Conservation (phyloP, 768 basidiomycete species). For the Phaffia australis region DNA sequence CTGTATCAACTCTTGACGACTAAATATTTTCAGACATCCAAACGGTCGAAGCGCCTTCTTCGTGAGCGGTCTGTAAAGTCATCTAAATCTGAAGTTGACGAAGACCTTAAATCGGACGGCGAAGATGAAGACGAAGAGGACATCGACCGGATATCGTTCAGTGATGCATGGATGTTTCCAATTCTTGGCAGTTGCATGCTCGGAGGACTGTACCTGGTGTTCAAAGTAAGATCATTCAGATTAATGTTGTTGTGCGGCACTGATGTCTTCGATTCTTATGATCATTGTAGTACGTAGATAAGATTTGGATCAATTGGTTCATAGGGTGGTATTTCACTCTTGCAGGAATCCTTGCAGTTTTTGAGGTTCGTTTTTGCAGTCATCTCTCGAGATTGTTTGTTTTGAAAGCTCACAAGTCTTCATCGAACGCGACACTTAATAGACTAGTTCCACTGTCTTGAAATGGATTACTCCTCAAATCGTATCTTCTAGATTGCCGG, state of each 20-base stretch:
- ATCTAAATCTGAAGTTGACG: constrained; percentile 4
- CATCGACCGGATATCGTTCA: constrained; percentile 43
- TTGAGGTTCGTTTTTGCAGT: constrained; percentile 6
- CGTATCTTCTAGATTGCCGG: constrained; percentile 2
- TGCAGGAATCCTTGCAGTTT: constrained; percentile 25
- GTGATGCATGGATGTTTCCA: constrained; percentile 37
- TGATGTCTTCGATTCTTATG: constrained; percentile 45
- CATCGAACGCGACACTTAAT: neutral
- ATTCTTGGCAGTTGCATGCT: constrained; percentile 29
- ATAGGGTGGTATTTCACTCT: constrained; percentile 27
- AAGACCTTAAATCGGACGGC: constrained; percentile 25
- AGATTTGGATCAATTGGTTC: constrained; percentile 16
- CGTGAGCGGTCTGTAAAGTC: neutral
- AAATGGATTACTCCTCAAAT: constrained; percentile 3
- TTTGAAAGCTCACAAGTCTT: neutral
- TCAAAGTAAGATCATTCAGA: constrained; percentile 30
- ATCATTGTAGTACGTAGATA: constrained; percentile 12
- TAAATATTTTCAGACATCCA: neutral
- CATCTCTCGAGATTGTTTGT: neutral
- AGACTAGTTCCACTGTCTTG: constrained; percentile 11
- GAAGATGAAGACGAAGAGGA: constrained; percentile 44
- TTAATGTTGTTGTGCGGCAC: constrained; percentile 57
- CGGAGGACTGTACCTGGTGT: constrained; percentile 30
- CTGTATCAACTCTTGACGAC: neutral
- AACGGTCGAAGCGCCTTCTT: constrained; percentile 4